Conservation (phyloP, 768 basidiomycete species). For the Leccinum boreale region DNA sequence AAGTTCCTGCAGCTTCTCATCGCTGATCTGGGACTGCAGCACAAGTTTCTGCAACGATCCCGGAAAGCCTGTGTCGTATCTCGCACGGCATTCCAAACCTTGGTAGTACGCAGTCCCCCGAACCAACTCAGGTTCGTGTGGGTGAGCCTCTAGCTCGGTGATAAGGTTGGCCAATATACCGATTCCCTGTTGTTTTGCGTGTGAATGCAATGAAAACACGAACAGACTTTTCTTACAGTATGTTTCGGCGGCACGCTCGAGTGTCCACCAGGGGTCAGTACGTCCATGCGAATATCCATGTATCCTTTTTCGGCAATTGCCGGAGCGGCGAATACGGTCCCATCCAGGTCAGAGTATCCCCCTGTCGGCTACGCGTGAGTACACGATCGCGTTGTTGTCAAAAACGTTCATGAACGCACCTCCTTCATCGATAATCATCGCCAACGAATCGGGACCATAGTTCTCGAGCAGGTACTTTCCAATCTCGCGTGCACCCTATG, state of each 20-base stretch:
- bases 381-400: not conserved
- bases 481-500: too few species aligned
- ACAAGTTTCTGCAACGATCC: constrained; percentile 15
- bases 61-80: constrained; percentile 36
- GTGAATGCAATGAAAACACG: not conserved
- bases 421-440: too few species aligned
- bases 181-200: constrained; percentile 32
- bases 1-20: constrained; percentile 18
- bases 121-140: constrained; percentile 32
- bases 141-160: constrained; percentile 45
- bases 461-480: too few species aligned
- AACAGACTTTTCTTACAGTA: constrained; percentile 35
- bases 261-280: constrained; percentile 50
- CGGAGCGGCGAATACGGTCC: constrained; percentile 26
- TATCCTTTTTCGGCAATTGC: constrained; percentile 42
- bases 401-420: too few species aligned
- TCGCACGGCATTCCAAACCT: constrained; percentile 40
- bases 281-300: constrained; percentile 39
- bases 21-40: constrained; percentile 19
- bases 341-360: constrained; percentile 22
- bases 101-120: constrained; percentile 26
- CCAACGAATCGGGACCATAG: too few species aligned
- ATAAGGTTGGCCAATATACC: constrained; percentile 49
- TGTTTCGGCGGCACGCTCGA: constrained; percentile 53
- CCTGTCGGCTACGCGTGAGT: constrained; percentile 18